phyloP scores from a whole-genome alignment of 2,329 filamentous ascomycete genomes.

The Xylaria sp. region DNA sequence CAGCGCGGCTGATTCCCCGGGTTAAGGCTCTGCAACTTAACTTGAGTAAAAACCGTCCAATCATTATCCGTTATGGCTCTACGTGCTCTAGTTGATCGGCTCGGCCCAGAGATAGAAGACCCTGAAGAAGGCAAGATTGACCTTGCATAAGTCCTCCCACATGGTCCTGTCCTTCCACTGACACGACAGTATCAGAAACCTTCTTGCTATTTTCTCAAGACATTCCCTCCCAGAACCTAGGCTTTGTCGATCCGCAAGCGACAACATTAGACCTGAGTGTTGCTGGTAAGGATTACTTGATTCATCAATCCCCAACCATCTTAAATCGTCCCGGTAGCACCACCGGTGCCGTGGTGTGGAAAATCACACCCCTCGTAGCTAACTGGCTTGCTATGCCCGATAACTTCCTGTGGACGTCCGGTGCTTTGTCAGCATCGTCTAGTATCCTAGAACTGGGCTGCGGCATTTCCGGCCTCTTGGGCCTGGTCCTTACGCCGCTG shows the following conservation, averaged over 20 bases:
- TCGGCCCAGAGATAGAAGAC: constrained; percentile 44
- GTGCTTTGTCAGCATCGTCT: constrained; percentile 57
- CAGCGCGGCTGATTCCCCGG: constrained; percentile 14
- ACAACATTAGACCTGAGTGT: constrained; percentile 68
- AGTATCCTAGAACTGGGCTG: constrained; percentile 82
- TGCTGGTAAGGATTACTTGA: constrained; percentile 68
- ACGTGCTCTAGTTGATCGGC: constrained; percentile 19
- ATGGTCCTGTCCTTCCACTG: constrained; percentile 4
- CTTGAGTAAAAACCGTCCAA: neutral
- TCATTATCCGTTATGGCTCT: constrained; percentile 23
- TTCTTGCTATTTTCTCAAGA: constrained; percentile 82
- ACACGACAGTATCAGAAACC: constrained; percentile 63
- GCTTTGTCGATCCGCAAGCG: constrained; percentile 78
- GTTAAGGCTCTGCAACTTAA: neutral
- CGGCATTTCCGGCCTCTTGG: constrained; percentile 81
- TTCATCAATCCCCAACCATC: constrained; percentile 82
- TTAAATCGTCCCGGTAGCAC: constrained; percentile 74
- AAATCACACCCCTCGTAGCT: constrained; percentile 81
- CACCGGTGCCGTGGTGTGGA: constrained; percentile 87
- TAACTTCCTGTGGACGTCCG: constrained; percentile 64
- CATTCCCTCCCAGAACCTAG: constrained; percentile 75
- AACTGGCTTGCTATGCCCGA: constrained; percentile 70
- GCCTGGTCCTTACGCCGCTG: constrained; percentile 64
- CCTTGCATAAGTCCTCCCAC: constrained; percentile 2
- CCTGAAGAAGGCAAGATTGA: constrained; percentile 48